Conservation (phyloP, 257 asterid species). For the Plectranthus barbatus region DNA sequence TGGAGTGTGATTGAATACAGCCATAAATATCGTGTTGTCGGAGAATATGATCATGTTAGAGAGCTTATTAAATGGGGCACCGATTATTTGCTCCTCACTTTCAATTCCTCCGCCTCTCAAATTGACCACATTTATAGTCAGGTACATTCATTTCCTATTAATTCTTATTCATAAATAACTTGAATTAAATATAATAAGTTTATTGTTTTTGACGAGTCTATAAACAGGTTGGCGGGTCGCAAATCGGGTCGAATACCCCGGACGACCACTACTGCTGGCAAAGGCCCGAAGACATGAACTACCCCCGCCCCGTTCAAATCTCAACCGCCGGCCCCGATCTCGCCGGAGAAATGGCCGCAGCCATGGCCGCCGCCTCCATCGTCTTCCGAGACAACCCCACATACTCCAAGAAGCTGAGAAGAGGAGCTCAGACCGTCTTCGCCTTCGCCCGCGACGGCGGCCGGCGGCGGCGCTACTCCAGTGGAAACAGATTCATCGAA, state of each 20-base stretch:
- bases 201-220: neutral
- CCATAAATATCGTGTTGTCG: constrained; percentile 58
- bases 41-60: constrained; percentile 60
- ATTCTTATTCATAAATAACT: too few relatives aligned
- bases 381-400: constrained; percentile 48
- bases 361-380: constrained; percentile 81
- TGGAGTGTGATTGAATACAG: constrained; percentile 91
- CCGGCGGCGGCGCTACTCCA: constrained; percentile 31
- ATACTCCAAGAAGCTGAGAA: constrained; percentile 46
- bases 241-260: constrained; percentile 50
- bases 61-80: constrained; percentile 89
- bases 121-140: constrained; percentile 63
- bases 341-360: constrained; percentile 79
- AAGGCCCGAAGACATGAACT: constrained; percentile 82
- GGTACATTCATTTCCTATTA: constrained; percentile 24
- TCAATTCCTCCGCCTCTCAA: constrained; percentile 60
- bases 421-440: constrained; percentile 51
- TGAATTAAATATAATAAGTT: too few relatives aligned
- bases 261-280: constrained; percentile 91
- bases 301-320: constrained; percentile 41
- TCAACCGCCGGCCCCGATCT: constrained; percentile 61
- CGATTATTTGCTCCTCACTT: constrained; percentile 73
- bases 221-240: constrained; percentile 61
- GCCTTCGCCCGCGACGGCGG: constrained; percentile 45
- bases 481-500: constrained; percentile 48